Evolutionary conservation across 140 eudicot species (phyloP).

Genomic region (Oenanthe javanica): DNA sequence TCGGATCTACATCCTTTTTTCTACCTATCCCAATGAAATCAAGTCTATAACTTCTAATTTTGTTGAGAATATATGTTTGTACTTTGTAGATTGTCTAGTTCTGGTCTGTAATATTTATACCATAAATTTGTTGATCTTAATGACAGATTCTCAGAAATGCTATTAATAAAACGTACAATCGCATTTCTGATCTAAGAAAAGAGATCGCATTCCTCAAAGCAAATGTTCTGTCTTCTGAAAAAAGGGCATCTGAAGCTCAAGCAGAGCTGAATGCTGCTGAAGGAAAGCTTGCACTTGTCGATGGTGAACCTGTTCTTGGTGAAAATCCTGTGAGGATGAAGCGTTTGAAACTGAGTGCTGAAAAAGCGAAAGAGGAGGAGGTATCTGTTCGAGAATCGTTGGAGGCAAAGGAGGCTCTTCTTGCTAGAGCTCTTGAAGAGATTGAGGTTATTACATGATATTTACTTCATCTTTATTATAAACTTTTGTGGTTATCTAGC

Average conservation of each 20-base stretch:
- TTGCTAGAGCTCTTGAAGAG: slow-evolving; percentile 74
- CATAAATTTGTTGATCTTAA: neutral
- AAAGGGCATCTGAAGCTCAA: slow-evolving; percentile 55
- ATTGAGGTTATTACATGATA: slow-evolving; percentile 46
- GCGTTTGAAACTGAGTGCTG: slow-evolving; percentile 64
- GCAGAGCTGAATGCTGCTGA: slow-evolving; percentile 72
- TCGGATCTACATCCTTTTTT: neutral
- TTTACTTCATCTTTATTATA: neutral
- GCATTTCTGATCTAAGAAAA: slow-evolving; percentile 78
- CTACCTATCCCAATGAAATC: neutral
- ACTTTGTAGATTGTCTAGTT: neutral
- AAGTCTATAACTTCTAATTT: neutral
- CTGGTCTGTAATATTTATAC: neutral
- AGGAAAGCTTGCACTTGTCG: slow-evolving; percentile 70
- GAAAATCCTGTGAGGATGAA: slow-evolving; percentile 76
- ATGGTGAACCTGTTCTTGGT: slow-evolving; percentile 93
- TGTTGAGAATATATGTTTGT: neutral
- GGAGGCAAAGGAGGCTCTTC: slow-evolving; percentile 92
- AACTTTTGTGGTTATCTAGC: neutral
- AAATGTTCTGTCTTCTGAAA: slow-evolving; percentile 51
- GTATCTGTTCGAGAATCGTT: slow-evolving; percentile 65
- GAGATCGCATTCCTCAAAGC: slow-evolving; percentile 53
- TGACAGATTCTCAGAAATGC: slow-evolving; percentile 78
- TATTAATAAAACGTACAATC: slow-evolving; percentile 76
- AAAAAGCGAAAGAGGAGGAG: slow-evolving; percentile 65